phyloP scores from a whole-genome alignment of 352 stramenopile genomes.

The Pythium sukuiense region DNA sequence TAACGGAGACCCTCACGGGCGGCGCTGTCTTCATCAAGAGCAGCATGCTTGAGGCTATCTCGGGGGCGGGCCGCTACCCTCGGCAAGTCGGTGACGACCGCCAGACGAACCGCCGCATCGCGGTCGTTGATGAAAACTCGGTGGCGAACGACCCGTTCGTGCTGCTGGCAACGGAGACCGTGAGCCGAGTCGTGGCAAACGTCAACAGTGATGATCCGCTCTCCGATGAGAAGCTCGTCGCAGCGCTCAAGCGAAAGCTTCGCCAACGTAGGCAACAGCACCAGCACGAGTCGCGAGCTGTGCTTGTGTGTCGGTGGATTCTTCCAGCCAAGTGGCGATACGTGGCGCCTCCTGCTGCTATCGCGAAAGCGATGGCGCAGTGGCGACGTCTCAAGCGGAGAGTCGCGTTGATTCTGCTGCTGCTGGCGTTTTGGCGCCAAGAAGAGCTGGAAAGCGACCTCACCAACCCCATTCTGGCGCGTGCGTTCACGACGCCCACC shows the following conservation, averaged over 20 bases:
- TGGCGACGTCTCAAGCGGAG: slow-evolving; percentile 7
- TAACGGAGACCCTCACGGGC: not conserved
- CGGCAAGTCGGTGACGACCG: not conserved
- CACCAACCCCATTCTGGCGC: slow-evolving; percentile 37
- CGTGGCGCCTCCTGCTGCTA: not conserved
- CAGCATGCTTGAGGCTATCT: slow-evolving; percentile 3
- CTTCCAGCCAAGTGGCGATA: slow-evolving; percentile 1
- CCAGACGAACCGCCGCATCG: slow-evolving; percentile 14
- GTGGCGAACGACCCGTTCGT: slow-evolving; percentile 5
- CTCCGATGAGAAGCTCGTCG: slow-evolving; percentile 31
- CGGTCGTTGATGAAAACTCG: not conserved
- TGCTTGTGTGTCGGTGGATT: not conserved
- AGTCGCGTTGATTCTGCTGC: slow-evolving; percentile 29
- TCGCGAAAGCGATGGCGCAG: not conserved
- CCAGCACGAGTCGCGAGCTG: not conserved
- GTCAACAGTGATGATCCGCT: slow-evolving; percentile 22
- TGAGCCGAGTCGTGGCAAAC: not conserved
- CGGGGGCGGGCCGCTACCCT: not conserved
- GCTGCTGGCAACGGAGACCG: not conserved
- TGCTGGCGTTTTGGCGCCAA: slow-evolving; percentile 57
- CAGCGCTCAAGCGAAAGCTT: slow-evolving; percentile 18
- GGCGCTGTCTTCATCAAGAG: slow-evolving; percentile 5
- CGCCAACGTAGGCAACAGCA: slow-evolving; percentile 6
- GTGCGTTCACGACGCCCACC: slow-evolving; percentile 29
- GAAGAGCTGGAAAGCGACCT: slow-evolving; percentile 50